Base-by-base conservation (phyloP, 2,329 filamentous ascomycete species). In the Tolypocladium capitatum region DNA sequence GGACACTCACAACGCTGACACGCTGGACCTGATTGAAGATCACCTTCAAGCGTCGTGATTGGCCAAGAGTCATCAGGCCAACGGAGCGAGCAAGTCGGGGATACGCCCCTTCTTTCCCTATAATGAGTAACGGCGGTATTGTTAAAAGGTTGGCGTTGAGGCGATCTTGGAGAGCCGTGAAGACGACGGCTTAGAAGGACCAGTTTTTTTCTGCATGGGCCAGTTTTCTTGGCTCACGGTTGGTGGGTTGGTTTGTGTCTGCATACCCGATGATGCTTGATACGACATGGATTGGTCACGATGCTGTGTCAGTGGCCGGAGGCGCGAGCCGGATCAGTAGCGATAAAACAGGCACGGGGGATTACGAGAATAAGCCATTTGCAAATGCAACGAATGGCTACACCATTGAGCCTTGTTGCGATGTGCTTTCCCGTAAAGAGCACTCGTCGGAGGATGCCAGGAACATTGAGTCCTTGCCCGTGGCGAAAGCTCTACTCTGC, bases 21-120 rank as follows among this genome's bases (percentile, higher is more conserved):
- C 45, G 4, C 30, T 49, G 31, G 47, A 43, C 27, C 16, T 49
- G 46, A 45, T 48, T 27, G 34, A 27, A n/a, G 46, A 48, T 33
- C 33, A 48, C 24, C 14, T 48, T 4, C 18, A 31, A 18, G 7
- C 7, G 33, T 45, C 27, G n/a, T 48, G 5, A 32, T 40, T 31
- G 46, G 24, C 13, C 41, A 44, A 40, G 42, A 34, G 34, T 41
- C 27, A 38, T 38, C 18, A 44, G 21, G 11, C 21, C 18, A 24
- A 31, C 4, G n/a, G 21, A 18, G 27, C n/a, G 30, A 36, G n/a
- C 4, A 6, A 18, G 18, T 16, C 2, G 24, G 24, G 38, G 16
- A 16, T n/a, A n/a, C n/a, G 14, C 14, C 10, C 13, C 5, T n/a
- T 4, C 16, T 13, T n/a, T 14, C 10, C 3, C 16, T 32, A 30